Evolutionary conservation across 768 basidiomycete species (phyloP), one percentile per base, ranked within the genome.

Genomic region (Amanita rimosa): DNA sequence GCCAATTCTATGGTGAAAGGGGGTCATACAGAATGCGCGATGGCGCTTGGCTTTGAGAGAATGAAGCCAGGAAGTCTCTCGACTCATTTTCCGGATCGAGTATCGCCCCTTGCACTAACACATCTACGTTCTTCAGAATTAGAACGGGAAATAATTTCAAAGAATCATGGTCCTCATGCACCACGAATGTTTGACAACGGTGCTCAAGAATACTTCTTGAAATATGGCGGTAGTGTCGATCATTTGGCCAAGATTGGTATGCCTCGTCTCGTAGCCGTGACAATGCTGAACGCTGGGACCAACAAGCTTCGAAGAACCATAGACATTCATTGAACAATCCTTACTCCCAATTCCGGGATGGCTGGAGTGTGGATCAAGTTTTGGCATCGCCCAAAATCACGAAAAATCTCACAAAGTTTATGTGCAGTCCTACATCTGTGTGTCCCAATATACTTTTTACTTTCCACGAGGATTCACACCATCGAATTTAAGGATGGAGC

Each of bases 391-490:
- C 75, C 5, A 81, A 81, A 64, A 78, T 90, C 59, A 83, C 73
- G 37, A 80, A 77, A 40, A 75, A 86, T 55, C 66, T 87, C 42
- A 88, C 88, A 2, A 85, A 85, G 62, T 82, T 77, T 61, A 91
- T 90, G 85, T 91, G 87, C 58, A 89, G 85, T 55, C 88, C 88
- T 0, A 92, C 88, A 27, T 89, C 79, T 31, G 85, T 77, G 71
- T 60, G 35, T 10, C 21, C 24, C 13, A 50, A 33, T 17, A 5
- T 16, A 21, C 3, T 8, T 22, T 26, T 14, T 33, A 40, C 26
- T 50, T 31, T 29, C 8, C 14, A 50, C 10, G 34, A 41, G 39
- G 17, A 40, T 19, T 45, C 22, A 50, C 29, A 41, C 41, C 34
- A 29, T 26, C 41, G 50, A 38, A 24, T 42, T 34, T 17, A 42